A percentile compares a stretch with the other conserved stretches of the same genome.
These are phyloP conservation scores for Stachybotrys echinatus DNA, from an alignment of 2,329 filamentous ascomycete genomes.

Conservation along the genomic window DNA sequence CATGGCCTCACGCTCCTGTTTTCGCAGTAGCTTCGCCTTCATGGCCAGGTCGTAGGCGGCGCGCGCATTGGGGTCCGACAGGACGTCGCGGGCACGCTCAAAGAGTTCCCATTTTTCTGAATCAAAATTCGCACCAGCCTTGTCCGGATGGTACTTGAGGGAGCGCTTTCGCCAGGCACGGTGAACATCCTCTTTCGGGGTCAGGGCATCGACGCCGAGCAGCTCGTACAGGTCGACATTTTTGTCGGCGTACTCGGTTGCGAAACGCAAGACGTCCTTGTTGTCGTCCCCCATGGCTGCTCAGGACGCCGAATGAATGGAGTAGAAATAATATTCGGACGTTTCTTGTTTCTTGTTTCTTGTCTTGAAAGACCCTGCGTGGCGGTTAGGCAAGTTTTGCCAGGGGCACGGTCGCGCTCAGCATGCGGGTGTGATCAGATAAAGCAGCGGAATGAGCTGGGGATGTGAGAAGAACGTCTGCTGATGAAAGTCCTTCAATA, in stretches of 20 bases:
- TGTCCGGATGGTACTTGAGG: conserved; percentile 92
- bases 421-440: no score
- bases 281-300: conserved; percentile 29
- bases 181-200: conserved; percentile 67
- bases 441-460: no score
- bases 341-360: no score
- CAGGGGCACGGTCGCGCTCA: no score
- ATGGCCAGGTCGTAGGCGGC: conserved; percentile 74
- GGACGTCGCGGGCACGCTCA: conserved; percentile 79
- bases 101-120: conserved; percentile 79
- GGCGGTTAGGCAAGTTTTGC: no score
- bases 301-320: no score
- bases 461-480: no score
- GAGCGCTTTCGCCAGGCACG: conserved; percentile 81
- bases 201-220: conserved; percentile 60
- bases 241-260: conserved; percentile 55
- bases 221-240: conserved; percentile 73
- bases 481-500: no score
- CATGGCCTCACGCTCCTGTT: conserved; percentile 67
- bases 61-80: conserved; percentile 65
- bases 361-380: no score
- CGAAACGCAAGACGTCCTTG: conserved; percentile 46
- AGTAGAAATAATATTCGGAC: no score
- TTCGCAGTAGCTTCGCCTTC: conserved; percentile 64
- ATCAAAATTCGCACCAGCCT: conserved; percentile 70